Evolutionary conservation across 768 basidiomycete species (phyloP).

Genomic region (Tulasnella sp.): DNA sequence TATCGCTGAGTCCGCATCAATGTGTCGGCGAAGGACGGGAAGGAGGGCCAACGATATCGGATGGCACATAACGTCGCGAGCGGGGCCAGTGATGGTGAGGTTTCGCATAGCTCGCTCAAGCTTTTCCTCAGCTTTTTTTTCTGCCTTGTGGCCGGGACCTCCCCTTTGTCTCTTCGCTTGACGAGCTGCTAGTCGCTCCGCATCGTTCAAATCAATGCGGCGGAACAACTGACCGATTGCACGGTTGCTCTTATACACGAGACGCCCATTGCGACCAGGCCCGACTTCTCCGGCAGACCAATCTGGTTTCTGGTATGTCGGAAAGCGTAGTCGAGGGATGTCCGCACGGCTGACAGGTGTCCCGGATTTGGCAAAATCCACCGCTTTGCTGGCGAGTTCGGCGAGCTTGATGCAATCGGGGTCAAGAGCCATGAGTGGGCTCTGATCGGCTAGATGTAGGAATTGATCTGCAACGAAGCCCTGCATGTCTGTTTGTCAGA

Average conservation of each 20-base stretch:
- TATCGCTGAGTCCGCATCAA: conserved; percentile 9
- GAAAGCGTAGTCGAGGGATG: conserved; percentile 22
- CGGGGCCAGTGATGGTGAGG: background rate
- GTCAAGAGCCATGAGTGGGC: conserved; percentile 43
- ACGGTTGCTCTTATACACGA: conserved; percentile 46
- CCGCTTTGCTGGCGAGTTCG: conserved; percentile 42
- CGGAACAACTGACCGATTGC: conserved; percentile 64
- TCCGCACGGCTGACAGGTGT: conserved; percentile 20
- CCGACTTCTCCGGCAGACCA: conserved; percentile 27
- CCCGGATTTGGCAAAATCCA: conserved; percentile 32
- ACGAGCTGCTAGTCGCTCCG: background rate
- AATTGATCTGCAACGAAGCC: conserved; percentile 19
- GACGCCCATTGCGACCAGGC: background rate
- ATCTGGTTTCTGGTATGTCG: conserved; percentile 21
- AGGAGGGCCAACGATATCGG: conserved; percentile 13
- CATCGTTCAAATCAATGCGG: conserved; percentile 50
- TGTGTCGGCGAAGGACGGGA: background rate
- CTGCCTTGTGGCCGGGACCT: background rate
- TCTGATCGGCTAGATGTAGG: conserved; percentile 57
- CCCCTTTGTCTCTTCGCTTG: background rate
- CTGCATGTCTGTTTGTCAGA: conserved; percentile 1
- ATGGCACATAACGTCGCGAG: background rate
- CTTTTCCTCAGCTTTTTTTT: background rate
- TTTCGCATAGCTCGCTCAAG: background rate
- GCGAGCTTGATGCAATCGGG: conserved; percentile 52